A percentile compares a stretch with the other conserved stretches of the same genome.
Evolutionary conservation across 169 alveolate genomes (phyloP).

Genomic region (Plasmodium adleri): DNA sequence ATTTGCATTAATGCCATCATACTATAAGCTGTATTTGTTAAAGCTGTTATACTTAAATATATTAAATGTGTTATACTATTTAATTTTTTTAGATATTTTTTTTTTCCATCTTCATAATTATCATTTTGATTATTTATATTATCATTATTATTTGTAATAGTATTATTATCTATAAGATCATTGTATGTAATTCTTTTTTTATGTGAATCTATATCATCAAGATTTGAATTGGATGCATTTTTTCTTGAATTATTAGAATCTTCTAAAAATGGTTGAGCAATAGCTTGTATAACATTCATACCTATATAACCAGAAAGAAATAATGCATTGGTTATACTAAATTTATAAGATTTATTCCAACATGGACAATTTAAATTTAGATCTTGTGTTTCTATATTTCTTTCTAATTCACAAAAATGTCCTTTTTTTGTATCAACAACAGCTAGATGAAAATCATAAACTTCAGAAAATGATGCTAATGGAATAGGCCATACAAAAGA

Average conservation of each 20-base stretch:
- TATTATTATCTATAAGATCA: background rate
- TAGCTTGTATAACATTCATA: slow-evolving; percentile 1
- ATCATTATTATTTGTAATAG: background rate
- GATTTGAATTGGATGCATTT: too few species aligned
- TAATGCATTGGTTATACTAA: background rate
- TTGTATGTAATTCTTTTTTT: background rate
- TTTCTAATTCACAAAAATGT: slow-evolving; percentile 23
- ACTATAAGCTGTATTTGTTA: slow-evolving; percentile 15
- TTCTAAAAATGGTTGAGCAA: slow-evolving; percentile 9
- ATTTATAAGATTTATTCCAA: slow-evolving; percentile 23
- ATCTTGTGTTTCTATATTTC: background rate
- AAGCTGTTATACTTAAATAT: background rate
- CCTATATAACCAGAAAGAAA: slow-evolving; percentile 30
- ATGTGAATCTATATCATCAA: too few species aligned
- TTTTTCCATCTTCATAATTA: background rate
- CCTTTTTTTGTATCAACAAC: slow-evolving; percentile 26
- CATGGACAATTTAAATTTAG: slow-evolving; percentile 22
- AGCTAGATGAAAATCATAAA: slow-evolving; percentile 52
- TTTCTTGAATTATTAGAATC: too few species aligned
- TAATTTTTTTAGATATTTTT: background rate
- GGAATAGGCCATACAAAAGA: slow-evolving; percentile 65
- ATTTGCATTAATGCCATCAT: background rate
- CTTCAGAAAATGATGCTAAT: slow-evolving; percentile 23
- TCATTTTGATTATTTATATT: background rate
- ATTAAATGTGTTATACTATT: background rate